A percentile compares a stretch with the other conserved stretches of the same genome.
Conservation (phyloP, 225 moss, liverwort and hornwort species). For the Sphagnum tenellum region DNA sequence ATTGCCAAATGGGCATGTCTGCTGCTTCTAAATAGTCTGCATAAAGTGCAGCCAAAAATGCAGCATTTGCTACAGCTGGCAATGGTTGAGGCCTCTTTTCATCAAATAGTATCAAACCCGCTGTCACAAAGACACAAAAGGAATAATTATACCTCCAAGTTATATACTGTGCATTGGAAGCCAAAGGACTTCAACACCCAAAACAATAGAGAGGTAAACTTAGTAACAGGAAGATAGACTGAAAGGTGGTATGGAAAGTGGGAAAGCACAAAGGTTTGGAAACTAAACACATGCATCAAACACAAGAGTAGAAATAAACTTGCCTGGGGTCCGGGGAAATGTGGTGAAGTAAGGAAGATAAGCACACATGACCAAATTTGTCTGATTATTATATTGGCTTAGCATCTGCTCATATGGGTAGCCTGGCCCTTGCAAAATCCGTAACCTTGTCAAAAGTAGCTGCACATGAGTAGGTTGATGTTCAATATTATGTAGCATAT, state of each 20-base stretch:
- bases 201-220: no score
- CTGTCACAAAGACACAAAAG: conserved; percentile 17
- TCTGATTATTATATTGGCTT: conserved; percentile 47
- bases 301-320: not conserved
- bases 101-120: conserved; percentile 59
- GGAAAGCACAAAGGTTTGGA: no score
- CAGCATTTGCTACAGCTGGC: conserved; percentile 62
- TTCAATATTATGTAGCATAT: no score
- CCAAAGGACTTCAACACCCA: no score
- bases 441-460: conserved; percentile 66
- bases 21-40: conserved; percentile 65
- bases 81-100: conserved; percentile 50
- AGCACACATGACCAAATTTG: conserved; percentile 69
- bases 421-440: conserved; percentile 45
- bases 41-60: conserved; percentile 65
- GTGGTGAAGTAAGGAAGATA: conserved; percentile 49
- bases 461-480: conserved; percentile 8
- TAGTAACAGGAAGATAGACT: no score
- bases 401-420: conserved; percentile 67
- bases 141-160: no score
- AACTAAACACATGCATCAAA: no score
- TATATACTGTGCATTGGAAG: no score
- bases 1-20: conserved; percentile 47
- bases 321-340: conserved; percentile 56
- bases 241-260: no score